These are phyloP conservation scores for Aaosphaeria arxii DNA, from an alignment of 2,329 filamentous ascomycete species.

Conservation along the genomic window DNA sequence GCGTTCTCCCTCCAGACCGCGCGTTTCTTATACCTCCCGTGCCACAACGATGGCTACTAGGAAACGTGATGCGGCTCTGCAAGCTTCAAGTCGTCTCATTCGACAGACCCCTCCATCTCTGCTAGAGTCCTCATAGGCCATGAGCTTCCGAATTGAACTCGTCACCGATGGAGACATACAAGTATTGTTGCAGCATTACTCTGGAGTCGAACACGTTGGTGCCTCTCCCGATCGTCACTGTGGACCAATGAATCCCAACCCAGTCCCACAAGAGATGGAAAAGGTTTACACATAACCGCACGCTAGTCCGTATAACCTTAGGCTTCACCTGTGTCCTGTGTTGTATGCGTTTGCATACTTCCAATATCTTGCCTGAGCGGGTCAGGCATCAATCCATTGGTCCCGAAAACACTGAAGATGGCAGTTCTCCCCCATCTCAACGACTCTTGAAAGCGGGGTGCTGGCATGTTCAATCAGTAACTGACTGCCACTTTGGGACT, in stretches of 20 bases:
- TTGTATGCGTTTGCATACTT: constrained; percentile 1
- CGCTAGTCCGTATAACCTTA: constrained; percentile 1
- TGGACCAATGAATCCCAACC: not conserved
- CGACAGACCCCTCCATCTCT: not conserved
- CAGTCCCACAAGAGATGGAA: not conserved
- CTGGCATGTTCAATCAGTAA: not conserved
- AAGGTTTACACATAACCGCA: not conserved
- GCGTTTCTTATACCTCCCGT: no score
- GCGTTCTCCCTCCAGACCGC: no score
- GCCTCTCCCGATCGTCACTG: not conserved
- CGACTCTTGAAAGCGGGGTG: constrained; percentile 1
- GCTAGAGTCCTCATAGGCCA: constrained; percentile 5
- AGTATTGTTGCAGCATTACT: no score
- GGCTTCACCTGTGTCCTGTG: not conserved
- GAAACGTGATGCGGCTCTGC: not conserved
- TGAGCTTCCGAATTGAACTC: no score
- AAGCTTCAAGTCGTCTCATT: not conserved
- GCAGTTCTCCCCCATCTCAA: constrained; percentile 6
- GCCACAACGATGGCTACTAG: no score
- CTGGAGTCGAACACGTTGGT: not conserved
- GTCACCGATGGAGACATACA: no score
- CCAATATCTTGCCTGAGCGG: not conserved
- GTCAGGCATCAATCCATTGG: constrained; percentile 1
- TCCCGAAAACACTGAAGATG: constrained; percentile 6
- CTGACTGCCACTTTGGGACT: not conserved